phyloP scores from a whole-genome alignment of 2,329 filamentous ascomycete genomes.

The Fusarium decemcellulare region DNA sequence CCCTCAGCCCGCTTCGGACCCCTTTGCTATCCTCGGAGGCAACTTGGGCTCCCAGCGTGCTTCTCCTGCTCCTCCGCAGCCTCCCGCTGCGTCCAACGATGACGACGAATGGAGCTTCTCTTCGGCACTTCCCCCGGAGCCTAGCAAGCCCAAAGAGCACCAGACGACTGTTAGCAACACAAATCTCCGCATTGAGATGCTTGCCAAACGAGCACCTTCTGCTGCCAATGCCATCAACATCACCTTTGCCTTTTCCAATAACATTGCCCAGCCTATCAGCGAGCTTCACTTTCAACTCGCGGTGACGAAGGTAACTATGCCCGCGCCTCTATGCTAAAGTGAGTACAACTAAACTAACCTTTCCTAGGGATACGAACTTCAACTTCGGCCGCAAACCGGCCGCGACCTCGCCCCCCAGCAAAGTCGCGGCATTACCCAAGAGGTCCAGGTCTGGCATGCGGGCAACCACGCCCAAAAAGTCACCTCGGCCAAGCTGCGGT shows the following conservation, averaged over 20 bases:
- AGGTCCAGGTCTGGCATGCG: slow-evolving; percentile 81
- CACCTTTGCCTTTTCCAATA: slow-evolving; percentile 87
- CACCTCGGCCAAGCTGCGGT: slow-evolving; percentile 87
- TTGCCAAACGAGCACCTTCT: slow-evolving; percentile 72
- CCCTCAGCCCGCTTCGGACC: slow-evolving; percentile 60
- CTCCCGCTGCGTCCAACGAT: slow-evolving; percentile 61
- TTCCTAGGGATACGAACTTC: slow-evolving; percentile 80
- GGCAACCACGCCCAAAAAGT: slow-evolving; percentile 79
- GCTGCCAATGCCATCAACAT: slow-evolving; percentile 75
- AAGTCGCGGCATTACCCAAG: slow-evolving; percentile 83
- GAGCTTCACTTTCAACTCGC: slow-evolving; percentile 93
- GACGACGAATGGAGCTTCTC: slow-evolving; percentile 97
- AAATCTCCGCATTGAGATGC: slow-evolving; percentile 79
- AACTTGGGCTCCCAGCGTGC: slow-evolving; percentile 42
- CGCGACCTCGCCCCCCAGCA: slow-evolving; percentile 81
- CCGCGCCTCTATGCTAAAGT: background rate
- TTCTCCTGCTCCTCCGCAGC: slow-evolving; percentile 45
- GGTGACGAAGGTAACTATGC: slow-evolving; percentile 85
- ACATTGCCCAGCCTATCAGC: slow-evolving; percentile 76
- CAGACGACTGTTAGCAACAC: slow-evolving; percentile 79
- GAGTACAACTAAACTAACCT: slow-evolving; percentile 12
- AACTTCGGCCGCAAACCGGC: slow-evolving; percentile 88
- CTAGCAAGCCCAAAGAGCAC: slow-evolving; percentile 71
- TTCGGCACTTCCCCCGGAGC: slow-evolving; percentile 81
- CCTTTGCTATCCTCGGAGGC: slow-evolving; percentile 65